A percentile compares a stretch with the other conserved stretches of the same genome.
phyloP scores from a whole-genome alignment of 805 yeast species.

The Candida montana region DNA sequence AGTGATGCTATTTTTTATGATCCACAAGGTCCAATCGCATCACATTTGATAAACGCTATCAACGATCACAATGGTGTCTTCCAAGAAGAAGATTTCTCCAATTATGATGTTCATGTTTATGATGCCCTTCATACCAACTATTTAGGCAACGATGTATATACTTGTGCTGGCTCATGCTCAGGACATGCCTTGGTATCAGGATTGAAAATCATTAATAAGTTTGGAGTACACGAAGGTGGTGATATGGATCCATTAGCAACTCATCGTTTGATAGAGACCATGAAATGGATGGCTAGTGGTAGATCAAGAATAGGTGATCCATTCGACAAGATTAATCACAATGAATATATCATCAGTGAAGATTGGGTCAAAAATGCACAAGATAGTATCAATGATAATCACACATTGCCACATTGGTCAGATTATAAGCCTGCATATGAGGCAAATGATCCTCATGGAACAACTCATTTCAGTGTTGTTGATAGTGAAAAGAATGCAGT shows the following conservation, averaged over 20 bases:
- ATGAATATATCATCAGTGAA: conserved; percentile 34
- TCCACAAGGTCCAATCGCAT: conserved; percentile 70
- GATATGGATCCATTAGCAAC: conserved; percentile 46
- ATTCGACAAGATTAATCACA: conserved; percentile 33
- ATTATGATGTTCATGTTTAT: conserved; percentile 44
- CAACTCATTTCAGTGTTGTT: conserved; percentile 79
- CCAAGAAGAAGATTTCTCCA: conserved; percentile 56
- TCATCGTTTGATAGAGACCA: conserved; percentile 73
- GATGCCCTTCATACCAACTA: conserved; percentile 40
- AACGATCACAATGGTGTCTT: conserved; percentile 63
- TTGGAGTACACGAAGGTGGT: conserved; percentile 34
- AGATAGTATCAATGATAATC: conserved; percentile 44
- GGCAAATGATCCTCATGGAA: conserved; percentile 79
- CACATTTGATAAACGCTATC: conserved; percentile 45
- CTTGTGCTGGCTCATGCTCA: conserved; percentile 70
- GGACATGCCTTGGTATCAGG: conserved; percentile 83
- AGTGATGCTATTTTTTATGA: conserved; percentile 76
- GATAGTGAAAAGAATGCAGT: conserved; percentile 77
- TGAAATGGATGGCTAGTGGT: conserved; percentile 92
- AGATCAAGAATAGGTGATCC: conserved; percentile 83
- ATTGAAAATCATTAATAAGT: conserved; percentile 52
- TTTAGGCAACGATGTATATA: conserved; percentile 40
- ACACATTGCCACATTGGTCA: conserved; percentile 60
- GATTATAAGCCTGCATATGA: conserved; percentile 78
- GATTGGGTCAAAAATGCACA: conserved; percentile 53